phyloP scores from a whole-genome alignment of 1,284 basidiomycete species.

The Malassezia globosa region DNA sequence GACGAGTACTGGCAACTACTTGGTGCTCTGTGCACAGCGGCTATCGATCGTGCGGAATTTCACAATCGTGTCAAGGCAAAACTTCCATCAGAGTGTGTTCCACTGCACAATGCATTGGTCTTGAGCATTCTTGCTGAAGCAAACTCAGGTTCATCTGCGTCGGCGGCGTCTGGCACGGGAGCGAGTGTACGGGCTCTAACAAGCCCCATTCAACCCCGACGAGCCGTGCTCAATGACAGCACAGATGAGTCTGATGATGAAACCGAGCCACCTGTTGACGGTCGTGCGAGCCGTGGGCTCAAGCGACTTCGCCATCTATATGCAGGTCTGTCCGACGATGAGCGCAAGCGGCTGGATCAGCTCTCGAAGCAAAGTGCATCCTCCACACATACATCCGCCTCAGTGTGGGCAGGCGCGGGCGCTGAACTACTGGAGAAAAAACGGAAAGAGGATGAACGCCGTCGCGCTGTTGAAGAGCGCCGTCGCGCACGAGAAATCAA shows the following conservation, averaged over 20 bases:
- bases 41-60: slow-evolving; percentile 47
- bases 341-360: slow-evolving; percentile 36
- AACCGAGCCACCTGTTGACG: slow-evolving; percentile 8
- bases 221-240: slow-evolving; percentile 15
- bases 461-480: slow-evolving; percentile 37
- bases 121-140: slow-evolving; percentile 49
- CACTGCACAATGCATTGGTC: slow-evolving; percentile 49
- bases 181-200: slow-evolving; percentile 16
- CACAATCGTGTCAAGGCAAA: slow-evolving; percentile 35
- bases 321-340: slow-evolving; percentile 33
- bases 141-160: slow-evolving; percentile 25
- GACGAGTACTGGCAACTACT: slow-evolving; percentile 48
- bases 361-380: slow-evolving; percentile 28
- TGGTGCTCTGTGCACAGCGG: slow-evolving; percentile 46
- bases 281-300: slow-evolving; percentile 18
- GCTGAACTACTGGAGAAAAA: slow-evolving; percentile 46
- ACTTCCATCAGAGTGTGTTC: slow-evolving; percentile 41
- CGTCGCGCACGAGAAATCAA: slow-evolving; percentile 35
- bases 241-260: slow-evolving; percentile 26
- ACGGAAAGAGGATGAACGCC: slow-evolving; percentile 44
- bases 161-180: slow-evolving; percentile 13
- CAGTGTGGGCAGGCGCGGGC: slow-evolving; percentile 41
- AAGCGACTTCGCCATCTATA: slow-evolving; percentile 42
- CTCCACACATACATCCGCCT: slow-evolving; percentile 21
- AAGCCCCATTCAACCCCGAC: slow-evolving; percentile 18